These are phyloP conservation scores for Chamaecrista fasciculata DNA, from an alignment of 306 rosid genomes.

Conservation along the genomic window DNA sequence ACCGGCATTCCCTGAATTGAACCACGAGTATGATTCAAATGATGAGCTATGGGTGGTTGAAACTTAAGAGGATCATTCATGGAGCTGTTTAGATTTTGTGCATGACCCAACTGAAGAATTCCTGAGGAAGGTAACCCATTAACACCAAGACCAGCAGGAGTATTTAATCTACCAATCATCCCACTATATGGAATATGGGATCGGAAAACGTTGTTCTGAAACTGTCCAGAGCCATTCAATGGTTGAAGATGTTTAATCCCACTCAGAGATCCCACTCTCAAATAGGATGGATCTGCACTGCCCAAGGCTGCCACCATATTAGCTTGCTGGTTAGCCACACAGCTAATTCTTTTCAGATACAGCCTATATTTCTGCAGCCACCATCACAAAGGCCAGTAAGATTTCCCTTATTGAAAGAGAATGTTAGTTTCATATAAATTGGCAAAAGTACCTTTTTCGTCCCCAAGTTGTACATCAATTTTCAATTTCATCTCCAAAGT, in stretches of 20 bases:
- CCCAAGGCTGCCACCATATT: slow-evolving; percentile 84
- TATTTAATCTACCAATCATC: slow-evolving; percentile 68
- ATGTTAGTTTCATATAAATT: slow-evolving; percentile 1
- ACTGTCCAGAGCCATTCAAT: slow-evolving; percentile 56
- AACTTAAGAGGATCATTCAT: slow-evolving; percentile 45
- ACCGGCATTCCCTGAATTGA: slow-evolving; percentile 51
- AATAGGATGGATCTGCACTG: slow-evolving; percentile 69
- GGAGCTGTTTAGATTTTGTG: slow-evolving; percentile 46
- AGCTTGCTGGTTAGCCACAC: slow-evolving; percentile 88
- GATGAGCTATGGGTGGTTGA: slow-evolving; percentile 41
- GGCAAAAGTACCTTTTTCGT: no score
- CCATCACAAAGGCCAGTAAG: slow-evolving; percentile 19
- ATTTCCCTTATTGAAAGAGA: slow-evolving; percentile 11
- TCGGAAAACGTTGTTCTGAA: slow-evolving; percentile 52
- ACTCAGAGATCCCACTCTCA: slow-evolving; percentile 55
- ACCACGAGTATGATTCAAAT: slow-evolving; percentile 47
- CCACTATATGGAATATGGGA: slow-evolving; percentile 70
- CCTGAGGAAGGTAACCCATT: slow-evolving; percentile 69
- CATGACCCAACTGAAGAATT: slow-evolving; percentile 55
- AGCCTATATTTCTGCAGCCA: slow-evolving; percentile 91
- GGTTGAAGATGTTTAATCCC: slow-evolving; percentile 59
- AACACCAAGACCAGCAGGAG: slow-evolving; percentile 59
- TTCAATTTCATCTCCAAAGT: no score
- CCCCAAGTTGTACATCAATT: no score
- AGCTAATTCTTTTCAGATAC: slow-evolving; percentile 83